A percentile compares a stretch with the other conserved stretches of the same genome.
phyloP scores from a whole-genome alignment of 129 eudicot genomes.

The Centrapalus pauciflorus region DNA sequence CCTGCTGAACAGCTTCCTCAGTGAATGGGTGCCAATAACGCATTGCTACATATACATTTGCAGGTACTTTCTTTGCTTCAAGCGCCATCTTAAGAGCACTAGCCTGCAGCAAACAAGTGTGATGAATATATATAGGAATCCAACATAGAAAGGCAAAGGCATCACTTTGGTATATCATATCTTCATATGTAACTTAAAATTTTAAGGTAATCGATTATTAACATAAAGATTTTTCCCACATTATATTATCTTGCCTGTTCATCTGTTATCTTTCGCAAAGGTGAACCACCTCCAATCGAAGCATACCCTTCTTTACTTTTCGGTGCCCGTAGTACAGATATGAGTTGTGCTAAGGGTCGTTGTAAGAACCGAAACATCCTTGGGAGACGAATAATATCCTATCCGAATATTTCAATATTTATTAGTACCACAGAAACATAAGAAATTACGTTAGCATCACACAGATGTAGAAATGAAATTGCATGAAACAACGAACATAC shows the following conservation, averaged over 20 bases:
- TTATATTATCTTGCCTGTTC: conserved; percentile 51
- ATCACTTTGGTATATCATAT: background rate
- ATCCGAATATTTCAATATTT: conserved; percentile 7
- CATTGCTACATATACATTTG: conserved; percentile 86
- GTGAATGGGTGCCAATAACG: conserved; percentile 97
- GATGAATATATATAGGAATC: background rate
- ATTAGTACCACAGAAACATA: background rate
- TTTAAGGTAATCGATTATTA: background rate
- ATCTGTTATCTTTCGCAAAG: conserved; percentile 80
- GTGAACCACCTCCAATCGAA: conserved; percentile 94
- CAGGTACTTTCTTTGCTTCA: conserved; percentile 64
- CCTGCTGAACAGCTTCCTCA: conserved; percentile 93
- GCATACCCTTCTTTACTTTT: conserved; percentile 94
- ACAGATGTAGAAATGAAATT: background rate
- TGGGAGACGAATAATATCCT: conserved; percentile 93
- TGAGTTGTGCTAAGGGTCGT: conserved; percentile 67
- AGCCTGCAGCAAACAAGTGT: conserved; percentile 44
- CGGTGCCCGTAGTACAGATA: conserved; percentile 80
- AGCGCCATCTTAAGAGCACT: conserved; percentile 57
- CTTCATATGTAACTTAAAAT: no score
- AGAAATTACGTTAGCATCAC: background rate
- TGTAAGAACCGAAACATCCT: conserved; percentile 80
- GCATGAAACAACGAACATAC: conserved; percentile 44
- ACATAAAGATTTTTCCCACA: background rate
- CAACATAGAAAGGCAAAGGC: background rate